These are phyloP conservation scores for Daedaleopsis sinensis DNA, from an alignment of 768 basidiomycete species.

Conservation along the genomic window DNA sequence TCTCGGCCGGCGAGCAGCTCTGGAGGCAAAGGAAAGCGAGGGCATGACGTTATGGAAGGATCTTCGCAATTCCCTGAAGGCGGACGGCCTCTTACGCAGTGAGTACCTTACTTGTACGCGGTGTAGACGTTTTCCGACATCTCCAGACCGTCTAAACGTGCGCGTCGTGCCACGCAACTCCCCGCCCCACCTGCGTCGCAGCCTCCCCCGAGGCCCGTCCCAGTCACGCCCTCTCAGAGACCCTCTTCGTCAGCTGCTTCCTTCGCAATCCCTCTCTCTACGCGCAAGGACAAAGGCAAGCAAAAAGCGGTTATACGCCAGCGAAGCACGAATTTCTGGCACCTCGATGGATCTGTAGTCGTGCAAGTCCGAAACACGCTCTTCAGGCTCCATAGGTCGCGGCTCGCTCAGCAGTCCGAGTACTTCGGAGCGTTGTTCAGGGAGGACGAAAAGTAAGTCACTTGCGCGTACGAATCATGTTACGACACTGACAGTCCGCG, in stretches of 20 bases:
- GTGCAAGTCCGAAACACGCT: slow-evolving; percentile 37
- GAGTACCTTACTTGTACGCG: too few relatives aligned
- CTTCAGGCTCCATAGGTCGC: slow-evolving; percentile 41
- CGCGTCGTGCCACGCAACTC: background rate
- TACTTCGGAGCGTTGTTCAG: slow-evolving; percentile 37
- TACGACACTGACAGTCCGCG: background rate
- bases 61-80: too few relatives aligned
- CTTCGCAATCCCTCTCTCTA: background rate
- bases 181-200: background rate
- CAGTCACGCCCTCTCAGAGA: background rate
- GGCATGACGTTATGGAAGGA: too few relatives aligned
- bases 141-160: background rate
- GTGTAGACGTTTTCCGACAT: background rate
- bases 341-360: slow-evolving; percentile 39
- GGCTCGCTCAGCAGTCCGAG: slow-evolving; percentile 33
- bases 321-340: slow-evolving; percentile 32
- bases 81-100: too few relatives aligned
- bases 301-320: background rate
- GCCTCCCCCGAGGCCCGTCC: background rate
- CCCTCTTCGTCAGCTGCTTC: background rate
- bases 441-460: background rate
- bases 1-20: too few relatives aligned
- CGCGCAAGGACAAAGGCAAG: background rate
- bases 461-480: background rate
- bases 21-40: too few relatives aligned